Evolutionary conservation across 2,329 filamentous ascomycete species (phyloP).

Genomic region (Tolypocladium album): DNA sequence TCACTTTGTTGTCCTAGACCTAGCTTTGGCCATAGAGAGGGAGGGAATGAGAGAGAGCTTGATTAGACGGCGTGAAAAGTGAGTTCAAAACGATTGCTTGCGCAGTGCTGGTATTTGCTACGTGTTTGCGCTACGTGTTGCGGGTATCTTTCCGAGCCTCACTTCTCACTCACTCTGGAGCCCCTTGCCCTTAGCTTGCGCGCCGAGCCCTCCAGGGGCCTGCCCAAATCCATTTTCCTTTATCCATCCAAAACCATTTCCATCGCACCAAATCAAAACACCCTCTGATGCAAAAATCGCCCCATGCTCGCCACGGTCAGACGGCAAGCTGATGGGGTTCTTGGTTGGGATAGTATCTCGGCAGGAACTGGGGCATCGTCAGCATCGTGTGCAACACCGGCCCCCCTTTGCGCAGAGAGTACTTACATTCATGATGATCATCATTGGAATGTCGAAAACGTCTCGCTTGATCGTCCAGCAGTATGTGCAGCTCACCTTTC

Average conservation of each 20-base stretch:
- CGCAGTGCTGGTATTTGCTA: not conserved
- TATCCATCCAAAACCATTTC: not conserved
- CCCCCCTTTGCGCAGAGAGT: not conserved
- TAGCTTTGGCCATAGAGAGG: not conserved
- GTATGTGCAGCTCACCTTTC: slow-evolving; percentile 88
- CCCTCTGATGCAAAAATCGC: slow-evolving; percentile 10
- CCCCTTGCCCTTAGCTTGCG: not conserved
- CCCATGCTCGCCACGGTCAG: slow-evolving; percentile 16
- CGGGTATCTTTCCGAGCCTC: slow-evolving; percentile 2
- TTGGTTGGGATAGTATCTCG: slow-evolving; percentile 48
- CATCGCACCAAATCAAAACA: not conserved
- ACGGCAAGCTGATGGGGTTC: slow-evolving; percentile 46
- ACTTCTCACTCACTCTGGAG: not conserved
- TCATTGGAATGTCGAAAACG: slow-evolving; percentile 96
- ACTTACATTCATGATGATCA: slow-evolving; percentile 97
- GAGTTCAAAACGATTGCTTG: not conserved
- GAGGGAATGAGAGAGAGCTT: not conserved
- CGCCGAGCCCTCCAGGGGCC: not conserved
- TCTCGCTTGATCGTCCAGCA: slow-evolving; percentile 97
- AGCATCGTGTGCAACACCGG: slow-evolving; percentile 3
- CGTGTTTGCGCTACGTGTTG: not conserved
- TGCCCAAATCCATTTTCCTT: not conserved
- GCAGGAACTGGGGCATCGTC: slow-evolving; percentile 36
- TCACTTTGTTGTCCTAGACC: not conserved
- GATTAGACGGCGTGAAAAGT: not conserved